These are phyloP conservation scores for Alternaria infectoria DNA, from an alignment of 2,329 filamentous ascomycete genomes.

Conservation along the genomic window DNA sequence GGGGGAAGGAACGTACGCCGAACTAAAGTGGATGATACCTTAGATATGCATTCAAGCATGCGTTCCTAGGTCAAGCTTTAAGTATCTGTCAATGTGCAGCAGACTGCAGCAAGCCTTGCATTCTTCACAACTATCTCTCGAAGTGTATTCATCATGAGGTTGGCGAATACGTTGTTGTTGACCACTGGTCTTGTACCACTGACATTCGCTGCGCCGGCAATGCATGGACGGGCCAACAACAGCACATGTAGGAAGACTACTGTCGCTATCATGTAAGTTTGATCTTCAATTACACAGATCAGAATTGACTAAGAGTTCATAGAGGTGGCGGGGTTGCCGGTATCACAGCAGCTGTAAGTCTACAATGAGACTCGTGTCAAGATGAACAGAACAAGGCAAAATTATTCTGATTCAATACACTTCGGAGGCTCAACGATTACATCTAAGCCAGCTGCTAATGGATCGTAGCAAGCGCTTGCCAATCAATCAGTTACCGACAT, in stretches of 20 bases:
- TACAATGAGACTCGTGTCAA: neutral
- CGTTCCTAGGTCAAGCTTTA: neutral
- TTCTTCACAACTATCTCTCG: neutral
- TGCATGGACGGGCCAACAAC: slow-evolving; percentile 17
- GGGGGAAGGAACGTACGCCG: neutral
- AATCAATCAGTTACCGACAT: slow-evolving; percentile 69
- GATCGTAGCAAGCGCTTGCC: slow-evolving; percentile 60
- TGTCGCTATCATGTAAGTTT: slow-evolving; percentile 41
- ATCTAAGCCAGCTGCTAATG: neutral
- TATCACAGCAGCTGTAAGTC: slow-evolving; percentile 64
- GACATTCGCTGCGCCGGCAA: slow-evolving; percentile 21
- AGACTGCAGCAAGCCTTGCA: neutral
- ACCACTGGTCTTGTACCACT: slow-evolving; percentile 8
- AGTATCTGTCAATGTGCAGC: neutral
- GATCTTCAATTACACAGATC: rapidly evolving
- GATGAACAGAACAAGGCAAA: neutral
- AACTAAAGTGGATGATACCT: neutral
- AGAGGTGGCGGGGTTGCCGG: slow-evolving; percentile 67
- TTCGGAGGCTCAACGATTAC: neutral
- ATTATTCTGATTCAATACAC: neutral
- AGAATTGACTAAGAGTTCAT: slow-evolving; percentile 8
- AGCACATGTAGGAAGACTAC: slow-evolving; percentile 41
- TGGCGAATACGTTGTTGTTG: slow-evolving; percentile 6
- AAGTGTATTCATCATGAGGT: slow-evolving; percentile 1
- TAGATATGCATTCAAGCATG: neutral